Evolutionary conservation across 257 asterid genomes (phyloP), one percentile per base, ranked within the genome.

Genomic region (Eucommia ulmoides): DNA sequence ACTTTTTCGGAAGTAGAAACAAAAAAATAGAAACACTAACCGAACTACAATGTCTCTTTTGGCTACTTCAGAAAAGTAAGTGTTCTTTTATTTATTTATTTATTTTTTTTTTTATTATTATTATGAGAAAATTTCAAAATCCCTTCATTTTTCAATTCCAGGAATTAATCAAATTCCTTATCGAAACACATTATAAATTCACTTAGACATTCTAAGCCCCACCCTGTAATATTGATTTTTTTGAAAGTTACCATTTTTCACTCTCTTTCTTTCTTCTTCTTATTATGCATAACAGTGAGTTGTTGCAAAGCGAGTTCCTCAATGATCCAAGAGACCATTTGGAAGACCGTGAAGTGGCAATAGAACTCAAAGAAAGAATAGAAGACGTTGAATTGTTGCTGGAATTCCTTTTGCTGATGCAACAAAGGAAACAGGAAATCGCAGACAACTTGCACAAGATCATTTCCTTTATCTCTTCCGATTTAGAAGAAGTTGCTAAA

Each of bases 261-360:
- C 56, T 59, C 72, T 64, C 56, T 59, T 52, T 18, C 38, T 41
- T 53, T 20, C 24, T 48, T 29, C 38, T 29, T 29, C 18, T 44
- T 38, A 16, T 26, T 23, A 19, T 60, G 47, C 55, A 42, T 33
- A 47, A 33, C 76, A 91, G 99, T 53, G 97, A 81, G 55, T 62
- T 91, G 69, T 45, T 86, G 85, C 81, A 83, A 77, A 91, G 99
- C 53, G 95, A 83, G 57, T 86, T 91, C 60, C 71, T 91, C 49
- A 86, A 67, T 54, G 92, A 76, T 58, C 95, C 94, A 21, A 83
- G 80, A 71, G 74, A 71, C 22, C 82, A 74, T 49, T 59, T 87
- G 53, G 85, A 86, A 67, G 94, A 86, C 49, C 87, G 93, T 22
- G 87, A 83, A 71, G 88, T 89, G 41, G 89, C 87, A 16, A 74